Percentiles rank a stretch among this genome's conserved stretches.
Conservation (phyloP, 164 flowering plant genomes). For the Vitis riparia region DNA sequence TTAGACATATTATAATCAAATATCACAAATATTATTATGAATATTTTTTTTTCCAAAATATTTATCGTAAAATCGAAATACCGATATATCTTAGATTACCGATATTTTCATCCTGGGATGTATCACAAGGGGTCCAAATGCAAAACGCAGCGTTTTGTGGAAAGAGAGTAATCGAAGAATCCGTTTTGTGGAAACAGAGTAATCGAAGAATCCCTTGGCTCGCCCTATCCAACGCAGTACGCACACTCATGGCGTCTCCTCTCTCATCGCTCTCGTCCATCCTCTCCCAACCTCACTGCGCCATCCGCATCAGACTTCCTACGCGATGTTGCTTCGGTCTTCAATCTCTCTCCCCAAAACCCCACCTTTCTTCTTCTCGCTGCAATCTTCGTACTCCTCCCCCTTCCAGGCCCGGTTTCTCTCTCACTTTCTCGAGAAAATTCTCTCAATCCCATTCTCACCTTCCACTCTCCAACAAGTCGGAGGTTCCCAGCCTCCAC, state of each 20-base stretch:
- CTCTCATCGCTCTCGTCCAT: slow-evolving; percentile 42
- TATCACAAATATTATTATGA: no score
- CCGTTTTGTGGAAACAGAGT: no score
- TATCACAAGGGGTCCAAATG: no score
- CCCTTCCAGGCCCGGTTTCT: slow-evolving; percentile 7
- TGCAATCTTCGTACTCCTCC: slow-evolving; percentile 1
- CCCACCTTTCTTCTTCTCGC: slow-evolving; percentile 6
- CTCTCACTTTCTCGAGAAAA: slow-evolving; percentile 25
- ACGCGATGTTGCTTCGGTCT: slow-evolving; percentile 26
- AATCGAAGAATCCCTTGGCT: not conserved
- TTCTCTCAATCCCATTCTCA: slow-evolving; percentile 23
- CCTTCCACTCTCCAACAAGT: not conserved
- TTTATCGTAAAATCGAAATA: no score
- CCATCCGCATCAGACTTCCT: slow-evolving; percentile 28
- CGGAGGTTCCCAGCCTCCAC: slow-evolving; percentile 31
- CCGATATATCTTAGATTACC: no score
- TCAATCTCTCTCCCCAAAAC: slow-evolving; percentile 17
- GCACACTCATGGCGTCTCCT: slow-evolving; percentile 31
- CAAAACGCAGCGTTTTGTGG: no score
- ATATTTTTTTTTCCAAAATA: no score
- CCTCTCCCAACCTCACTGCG: slow-evolving; percentile 32
- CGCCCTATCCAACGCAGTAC: slow-evolving; percentile 12
- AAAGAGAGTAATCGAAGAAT: no score
- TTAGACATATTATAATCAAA: no score
- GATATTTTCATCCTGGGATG: no score